These are phyloP conservation scores for Margaritispora aquatica DNA, from an alignment of 495 filamentous ascomycete species.

Conservation along the genomic window DNA sequence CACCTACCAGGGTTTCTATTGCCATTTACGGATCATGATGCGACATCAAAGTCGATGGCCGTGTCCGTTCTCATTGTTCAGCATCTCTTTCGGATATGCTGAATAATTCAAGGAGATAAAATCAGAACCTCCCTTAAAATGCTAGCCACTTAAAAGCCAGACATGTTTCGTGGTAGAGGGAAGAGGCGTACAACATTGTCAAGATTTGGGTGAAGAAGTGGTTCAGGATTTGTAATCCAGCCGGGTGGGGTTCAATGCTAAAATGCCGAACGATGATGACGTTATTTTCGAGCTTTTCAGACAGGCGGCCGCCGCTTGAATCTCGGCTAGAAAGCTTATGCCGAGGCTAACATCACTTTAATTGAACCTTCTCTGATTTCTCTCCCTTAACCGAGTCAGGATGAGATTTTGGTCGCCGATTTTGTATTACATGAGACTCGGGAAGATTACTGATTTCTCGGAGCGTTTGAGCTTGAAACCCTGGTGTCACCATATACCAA, in stretches of 20 bases:
- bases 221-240: background rate
- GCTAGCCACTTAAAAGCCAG: background rate
- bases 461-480: too few species aligned
- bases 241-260: too few species aligned
- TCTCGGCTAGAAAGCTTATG: background rate
- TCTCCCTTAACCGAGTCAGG: background rate
- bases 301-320: background rate
- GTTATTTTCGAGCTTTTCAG: background rate
- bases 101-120: background rate
- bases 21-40: background rate
- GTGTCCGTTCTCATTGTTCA: background rate
- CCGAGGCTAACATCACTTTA: background rate
- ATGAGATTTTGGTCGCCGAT: background rate
- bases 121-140: background rate
- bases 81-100: background rate
- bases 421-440: background rate
- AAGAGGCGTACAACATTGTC: background rate
- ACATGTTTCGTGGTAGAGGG: background rate
- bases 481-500: too few species aligned
- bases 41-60: too few species aligned
- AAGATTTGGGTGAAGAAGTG: background rate
- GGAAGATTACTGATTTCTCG: too few species aligned
- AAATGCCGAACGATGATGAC: background rate
- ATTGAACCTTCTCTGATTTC: background rate
- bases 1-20: background rate